A percentile compares a stretch with the other conserved stretches of the same genome.
phyloP scores from a whole-genome alignment of 2,329 filamentous ascomycete genomes.

The Hortaea sp. region DNA sequence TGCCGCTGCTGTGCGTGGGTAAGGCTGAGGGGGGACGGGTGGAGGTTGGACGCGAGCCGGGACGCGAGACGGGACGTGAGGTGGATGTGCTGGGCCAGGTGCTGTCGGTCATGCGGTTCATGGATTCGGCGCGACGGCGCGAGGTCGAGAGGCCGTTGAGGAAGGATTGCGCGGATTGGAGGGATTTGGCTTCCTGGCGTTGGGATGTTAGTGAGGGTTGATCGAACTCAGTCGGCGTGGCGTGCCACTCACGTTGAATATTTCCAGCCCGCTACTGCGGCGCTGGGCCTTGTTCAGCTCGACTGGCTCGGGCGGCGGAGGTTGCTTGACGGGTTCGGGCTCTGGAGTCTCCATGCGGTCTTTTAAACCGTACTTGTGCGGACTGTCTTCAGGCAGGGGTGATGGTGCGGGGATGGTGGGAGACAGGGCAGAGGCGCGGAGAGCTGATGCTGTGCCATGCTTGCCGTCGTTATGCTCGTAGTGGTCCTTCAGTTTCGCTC shows the following conservation, averaged over 20 bases:
- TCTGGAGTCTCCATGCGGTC: slow-evolving; percentile 24
- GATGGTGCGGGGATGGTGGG: slow-evolving; percentile 23
- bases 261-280: slow-evolving; percentile 22
- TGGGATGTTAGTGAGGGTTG: background rate
- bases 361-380: slow-evolving; percentile 25
- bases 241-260: slow-evolving; percentile 21
- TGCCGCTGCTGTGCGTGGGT: slow-evolving; percentile 15
- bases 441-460: slow-evolving; percentile 4
- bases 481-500: slow-evolving; percentile 3
- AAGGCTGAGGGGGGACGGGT: slow-evolving; percentile 9
- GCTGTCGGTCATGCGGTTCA: slow-evolving; percentile 8
- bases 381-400: slow-evolving; percentile 24
- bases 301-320: slow-evolving; percentile 9
- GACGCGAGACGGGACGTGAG: slow-evolving; percentile 7
- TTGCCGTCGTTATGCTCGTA: slow-evolving; percentile 7
- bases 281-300: slow-evolving; percentile 18
- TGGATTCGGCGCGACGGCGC: slow-evolving; percentile 21
- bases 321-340: slow-evolving; percentile 6
- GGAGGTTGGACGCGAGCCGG: slow-evolving; percentile 8
- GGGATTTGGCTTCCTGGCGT: slow-evolving; percentile 21
- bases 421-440: slow-evolving; percentile 13
- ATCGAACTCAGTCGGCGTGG: background rate
- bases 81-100: slow-evolving; percentile 4
- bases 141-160: slow-evolving; percentile 24
- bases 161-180: slow-evolving; percentile 24